Percentiles rank a stretch among this genome's conserved stretches.
Conservation (phyloP, 139 green algal species). For the Closterium sp. region DNA sequence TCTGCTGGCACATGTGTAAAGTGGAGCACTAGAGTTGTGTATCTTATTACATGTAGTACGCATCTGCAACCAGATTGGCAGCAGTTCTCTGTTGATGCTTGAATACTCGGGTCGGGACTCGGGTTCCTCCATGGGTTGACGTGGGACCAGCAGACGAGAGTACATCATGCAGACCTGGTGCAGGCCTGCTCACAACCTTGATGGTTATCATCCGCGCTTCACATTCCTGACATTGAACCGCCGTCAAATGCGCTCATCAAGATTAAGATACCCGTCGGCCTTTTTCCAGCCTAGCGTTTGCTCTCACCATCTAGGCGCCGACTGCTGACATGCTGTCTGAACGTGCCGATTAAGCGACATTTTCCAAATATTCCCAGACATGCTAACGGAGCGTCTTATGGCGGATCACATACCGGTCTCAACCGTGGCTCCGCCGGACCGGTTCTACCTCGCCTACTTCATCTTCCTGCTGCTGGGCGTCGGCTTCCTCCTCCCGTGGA, state of each 20-base stretch:
- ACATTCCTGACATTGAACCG: background rate
- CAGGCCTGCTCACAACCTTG: too few species aligned
- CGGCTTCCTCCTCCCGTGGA: conserved; percentile 59
- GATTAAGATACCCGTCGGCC: background rate
- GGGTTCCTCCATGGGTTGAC: too few species aligned
- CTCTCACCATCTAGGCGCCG: background rate
- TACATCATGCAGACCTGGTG: too few species aligned
- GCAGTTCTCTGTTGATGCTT: too few species aligned
- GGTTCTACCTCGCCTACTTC: conserved; percentile 23
- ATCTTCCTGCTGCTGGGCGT: conserved; percentile 52
- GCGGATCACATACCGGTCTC: background rate
- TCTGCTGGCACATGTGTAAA: too few species aligned
- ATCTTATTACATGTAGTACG: too few species aligned
- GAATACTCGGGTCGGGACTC: too few species aligned
- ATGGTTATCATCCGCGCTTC: too few species aligned
- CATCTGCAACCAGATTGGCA: too few species aligned
- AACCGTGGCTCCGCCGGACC: conserved; percentile 15
- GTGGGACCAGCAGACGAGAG: too few species aligned
- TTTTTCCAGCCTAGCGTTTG: too few species aligned
- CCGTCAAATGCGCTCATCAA: background rate
- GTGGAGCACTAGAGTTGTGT: too few species aligned
- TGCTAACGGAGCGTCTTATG: background rate
- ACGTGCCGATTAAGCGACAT: background rate
- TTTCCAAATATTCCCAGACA: background rate
- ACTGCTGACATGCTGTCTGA: background rate